Base-by-base conservation (phyloP, 805 yeast genomes). In the Cyberlindnera saturnus region DNA sequence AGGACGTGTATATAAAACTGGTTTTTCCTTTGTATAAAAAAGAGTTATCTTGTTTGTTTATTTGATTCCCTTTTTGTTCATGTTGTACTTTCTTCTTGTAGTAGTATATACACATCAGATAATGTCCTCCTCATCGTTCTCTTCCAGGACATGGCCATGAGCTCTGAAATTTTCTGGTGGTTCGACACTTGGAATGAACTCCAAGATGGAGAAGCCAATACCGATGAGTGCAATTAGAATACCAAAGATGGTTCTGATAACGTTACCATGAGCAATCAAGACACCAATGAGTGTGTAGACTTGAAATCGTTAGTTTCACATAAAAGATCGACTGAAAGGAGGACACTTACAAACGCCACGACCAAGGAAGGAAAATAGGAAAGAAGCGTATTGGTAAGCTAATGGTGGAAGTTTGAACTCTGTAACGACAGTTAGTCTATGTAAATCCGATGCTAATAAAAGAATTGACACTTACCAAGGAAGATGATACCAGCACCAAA, bases 101-200 rank as follows among this genome's bases (percentile, higher is more conserved):
- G 28, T 23, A 23, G 28, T 23, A 23, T 23, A 23, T 23, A 23
- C 28, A 9, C 30, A 8, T 38, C 28, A 57, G 40, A 57, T 57
- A 16, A 57, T 49, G 39, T 65, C 71, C 33, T 65, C 70, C 32
- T 65, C 70, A 23, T 64, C 70, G 30, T 60, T 61, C 16, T 62
- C 60, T 15, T 62, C 51, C 15, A 66, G 45, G 6, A 64, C 61
- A 33, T 61, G 70, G n/a, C 70, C 70, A 35, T 70, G 80, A 32
- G 73, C 65, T 55, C 74, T 84, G 86, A 88, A 86, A 64, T 83
- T 86, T 44, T 77, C 84, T 16, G 96, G 96, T 26, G 89, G 83
- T 41, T 85, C 81, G 34, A 86, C 69, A 47, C 84, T 75, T 16
- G 90, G 88, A 23, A 85, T 63, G 40, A 83, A 82, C 62, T 87